A percentile compares a stretch with the other conserved stretches of the same genome.
phyloP scores from a whole-genome alignment of 257 asterid species.

The Nicotiana paniculata region DNA sequence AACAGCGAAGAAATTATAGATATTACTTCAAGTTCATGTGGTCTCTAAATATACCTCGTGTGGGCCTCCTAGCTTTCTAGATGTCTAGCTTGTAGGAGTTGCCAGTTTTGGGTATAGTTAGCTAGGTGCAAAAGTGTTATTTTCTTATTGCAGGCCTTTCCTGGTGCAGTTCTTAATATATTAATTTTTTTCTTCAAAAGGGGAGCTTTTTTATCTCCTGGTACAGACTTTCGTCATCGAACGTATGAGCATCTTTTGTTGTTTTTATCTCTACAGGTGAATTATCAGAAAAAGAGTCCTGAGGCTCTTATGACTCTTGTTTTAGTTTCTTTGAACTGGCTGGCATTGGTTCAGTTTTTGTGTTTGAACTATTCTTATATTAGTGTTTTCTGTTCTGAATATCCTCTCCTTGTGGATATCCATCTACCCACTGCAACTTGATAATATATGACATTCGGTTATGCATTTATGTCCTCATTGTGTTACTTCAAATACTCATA shows the following conservation, averaged over 20 bases:
- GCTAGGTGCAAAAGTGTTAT: not conserved
- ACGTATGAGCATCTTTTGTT: not conserved
- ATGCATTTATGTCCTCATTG: not conserved
- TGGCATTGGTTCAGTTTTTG: not conserved
- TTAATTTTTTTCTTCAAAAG: not conserved
- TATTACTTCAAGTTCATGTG: not conserved
- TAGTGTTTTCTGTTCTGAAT: not conserved
- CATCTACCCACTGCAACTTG: not conserved
- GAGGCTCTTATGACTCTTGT: not conserved
- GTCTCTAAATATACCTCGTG: not conserved
- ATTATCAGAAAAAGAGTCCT: not conserved
- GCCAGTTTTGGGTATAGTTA: not conserved
- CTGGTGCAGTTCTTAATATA: not conserved
- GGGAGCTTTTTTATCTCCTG: not conserved
- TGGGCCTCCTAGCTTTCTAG: conserved; percentile 2
- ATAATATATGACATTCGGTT: not conserved
- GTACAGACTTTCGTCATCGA: not conserved
- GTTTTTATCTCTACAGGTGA: not conserved
- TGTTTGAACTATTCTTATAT: not conserved
- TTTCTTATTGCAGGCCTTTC: not conserved
- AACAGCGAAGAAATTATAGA: not conserved
- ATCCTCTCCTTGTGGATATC: not conserved
- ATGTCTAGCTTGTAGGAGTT: conserved; percentile 2
- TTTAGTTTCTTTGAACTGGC: not conserved
- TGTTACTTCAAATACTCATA: conserved; percentile 5